Conservation (phyloP, 306 rosid species). For the Carpinus fangiana region DNA sequence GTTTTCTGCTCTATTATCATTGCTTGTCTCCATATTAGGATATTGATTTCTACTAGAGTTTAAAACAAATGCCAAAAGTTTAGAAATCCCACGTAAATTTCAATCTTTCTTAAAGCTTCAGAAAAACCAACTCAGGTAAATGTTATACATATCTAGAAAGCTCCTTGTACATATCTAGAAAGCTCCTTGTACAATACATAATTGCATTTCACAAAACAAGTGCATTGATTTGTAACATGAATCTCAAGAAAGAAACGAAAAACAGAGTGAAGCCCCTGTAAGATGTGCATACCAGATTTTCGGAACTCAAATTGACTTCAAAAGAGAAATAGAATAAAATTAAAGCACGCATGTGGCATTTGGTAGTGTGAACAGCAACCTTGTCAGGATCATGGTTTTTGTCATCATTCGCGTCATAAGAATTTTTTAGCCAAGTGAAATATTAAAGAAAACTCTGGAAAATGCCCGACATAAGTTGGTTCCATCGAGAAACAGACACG, state of each 20-base stretch:
- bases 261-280: constrained; percentile 3
- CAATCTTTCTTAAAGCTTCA: not conserved
- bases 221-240: not conserved
- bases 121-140: not conserved
- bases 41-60: not conserved
- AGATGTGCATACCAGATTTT: constrained; percentile 9
- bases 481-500: constrained; percentile 13
- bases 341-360: not conserved
- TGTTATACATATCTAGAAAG: not conserved
- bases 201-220: not conserved
- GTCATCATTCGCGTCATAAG: not conserved
- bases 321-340: not conserved
- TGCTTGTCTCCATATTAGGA: not conserved
- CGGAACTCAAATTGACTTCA: not conserved
- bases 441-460: not conserved
- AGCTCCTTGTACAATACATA: too few relatives aligned
- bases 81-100: not conserved
- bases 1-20: not conserved
- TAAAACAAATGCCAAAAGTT: not conserved
- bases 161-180: too few relatives aligned
- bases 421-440: not conserved
- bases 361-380: not conserved
- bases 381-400: not conserved
- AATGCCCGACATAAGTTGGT: not conserved
- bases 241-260: constrained; percentile 3